Base-by-base conservation (phyloP, 2,329 filamentous ascomycete genomes). In the Sclerotinia sclerotiorum region DNA sequence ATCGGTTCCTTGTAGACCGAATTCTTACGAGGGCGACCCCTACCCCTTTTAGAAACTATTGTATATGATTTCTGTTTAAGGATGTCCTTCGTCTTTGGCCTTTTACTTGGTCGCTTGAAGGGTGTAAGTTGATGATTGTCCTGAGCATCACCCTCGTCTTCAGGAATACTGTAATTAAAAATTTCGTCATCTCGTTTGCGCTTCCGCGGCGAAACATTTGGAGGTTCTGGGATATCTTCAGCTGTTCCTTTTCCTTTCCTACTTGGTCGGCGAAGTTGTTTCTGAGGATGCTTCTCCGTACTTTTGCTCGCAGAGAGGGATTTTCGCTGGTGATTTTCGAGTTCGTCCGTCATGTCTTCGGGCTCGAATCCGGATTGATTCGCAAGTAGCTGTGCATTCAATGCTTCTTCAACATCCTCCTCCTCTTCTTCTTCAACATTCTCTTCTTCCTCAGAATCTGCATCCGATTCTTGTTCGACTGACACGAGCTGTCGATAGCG, bases 1-100 rank as follows among this genome's bases (percentile, higher is more conserved):
- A 44, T 10, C n/a, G 44, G 19, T 42, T 56, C 29, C 21, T 24
- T 6, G 8, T 48, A 6, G 19, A 32, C 46, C 13, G 13, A 13
- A 13, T 32, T 55, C 65, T 56, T 69, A 21, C 21, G 44, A 46
- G 66, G 70, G 24, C 65, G 67, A 27, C 60, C 65, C 39, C 61
- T 69, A 42, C 15, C 60, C 44, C 61, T 65, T 51, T 65, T 69
- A 8, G 67, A 19, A 10, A n/a, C 32, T 10, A 35, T 10, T 51
- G 10, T 29, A 65, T 67, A 15, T 51, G 17, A 17, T 29, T 35
- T 51, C 29, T 7, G 2, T 39, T 51, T 8, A 5, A 44, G 2
- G 11, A 11, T 35, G 15, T 13, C 19, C 6, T 49, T 24, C 29
- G 21, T 17, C 27, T 17, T 6, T 35, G 3, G 46, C 17, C 21